Base-by-base conservation (phyloP, 257 asterid species). In the Cordia subcordata region DNA sequence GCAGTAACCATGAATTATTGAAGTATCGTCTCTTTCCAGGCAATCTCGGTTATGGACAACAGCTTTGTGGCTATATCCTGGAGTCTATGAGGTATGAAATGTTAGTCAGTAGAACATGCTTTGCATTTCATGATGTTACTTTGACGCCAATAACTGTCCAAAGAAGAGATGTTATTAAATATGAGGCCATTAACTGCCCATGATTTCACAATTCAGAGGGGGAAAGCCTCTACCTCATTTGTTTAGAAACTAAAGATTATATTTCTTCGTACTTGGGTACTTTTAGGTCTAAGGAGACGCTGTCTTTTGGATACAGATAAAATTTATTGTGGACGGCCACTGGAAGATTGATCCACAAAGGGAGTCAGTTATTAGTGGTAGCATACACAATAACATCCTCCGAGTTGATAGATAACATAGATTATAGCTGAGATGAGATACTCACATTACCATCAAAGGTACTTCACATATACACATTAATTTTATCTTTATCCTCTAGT, bases 41-140 rank as follows among this genome's bases (percentile, higher is more conserved):
- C 60, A 73, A 61, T 58, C 86, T 65, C 82, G 37, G 62, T 72
- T 81, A 55, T 92, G 99, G 99, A 78, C 63, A 74, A 70, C 79
- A 8, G 71, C 73, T 22, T 66, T 92, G 76, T 92, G 99, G 96
- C 89, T 92, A 57, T 92, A 92, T 82, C 99, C 96, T 46, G 99
- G 99, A 63, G 81, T 81, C 62, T 92, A 92, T 60, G 96, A 92
- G 99, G 99, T 88, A 52, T 38, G 72, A 42, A 57, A 33, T 42
- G 72, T 60, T 56, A 63, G 45, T 42, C 8, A 39, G 10, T 27
- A 27, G 4, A 27, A 45, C 44, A 37, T 42, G 35, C 11, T 62
- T 57, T 47, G 47, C 55, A 18, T 70, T 20, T 46, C 23, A 11
- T 66, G 32, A 49, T 27, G 35, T 27, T 27, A 27, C 6, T 27